Evolutionary conservation across 305 asterid genomes (phyloP).

Genomic region (Fraxinus baroniana): DNA sequence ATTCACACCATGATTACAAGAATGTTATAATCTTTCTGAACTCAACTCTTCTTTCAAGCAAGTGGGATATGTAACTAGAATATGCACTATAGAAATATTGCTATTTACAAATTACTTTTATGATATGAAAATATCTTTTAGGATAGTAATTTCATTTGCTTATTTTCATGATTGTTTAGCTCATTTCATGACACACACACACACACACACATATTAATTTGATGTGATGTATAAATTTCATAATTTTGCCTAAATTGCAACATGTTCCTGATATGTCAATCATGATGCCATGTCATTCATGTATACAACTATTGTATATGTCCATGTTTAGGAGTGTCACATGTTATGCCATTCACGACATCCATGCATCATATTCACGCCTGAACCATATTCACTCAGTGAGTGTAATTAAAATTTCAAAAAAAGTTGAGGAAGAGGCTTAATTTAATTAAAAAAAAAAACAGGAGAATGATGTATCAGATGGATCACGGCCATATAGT

Average conservation of each 20-base stretch:
- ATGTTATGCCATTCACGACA: not conserved
- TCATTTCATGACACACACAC: not conserved
- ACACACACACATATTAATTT: not conserved
- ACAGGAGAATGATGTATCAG: not conserved
- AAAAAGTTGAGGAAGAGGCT: not conserved
- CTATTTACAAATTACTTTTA: not conserved
- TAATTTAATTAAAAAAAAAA: not conserved
- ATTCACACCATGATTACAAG: not conserved
- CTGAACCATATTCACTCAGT: not conserved
- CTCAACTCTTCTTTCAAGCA: not conserved
- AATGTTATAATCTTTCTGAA: not conserved
- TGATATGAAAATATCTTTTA: not conserved
- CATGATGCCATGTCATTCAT: not conserved
- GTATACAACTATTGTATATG: not conserved
- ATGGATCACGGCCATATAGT: not conserved
- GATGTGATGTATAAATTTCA: not conserved
- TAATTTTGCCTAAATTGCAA: not conserved
- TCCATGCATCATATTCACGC: not conserved
- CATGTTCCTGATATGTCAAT: not conserved
- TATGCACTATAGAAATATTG: not conserved
- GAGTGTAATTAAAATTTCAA: not conserved
- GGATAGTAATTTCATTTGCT: not conserved
- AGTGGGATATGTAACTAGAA: not conserved
- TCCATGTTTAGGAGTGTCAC: not conserved
- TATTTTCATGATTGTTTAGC: not conserved